Percentiles rank a stretch among this genome's conserved stretches.
These are phyloP conservation scores for Debaryomyces tyrocola DNA, from an alignment of 805 yeast genomes.

Conservation along the genomic window DNA sequence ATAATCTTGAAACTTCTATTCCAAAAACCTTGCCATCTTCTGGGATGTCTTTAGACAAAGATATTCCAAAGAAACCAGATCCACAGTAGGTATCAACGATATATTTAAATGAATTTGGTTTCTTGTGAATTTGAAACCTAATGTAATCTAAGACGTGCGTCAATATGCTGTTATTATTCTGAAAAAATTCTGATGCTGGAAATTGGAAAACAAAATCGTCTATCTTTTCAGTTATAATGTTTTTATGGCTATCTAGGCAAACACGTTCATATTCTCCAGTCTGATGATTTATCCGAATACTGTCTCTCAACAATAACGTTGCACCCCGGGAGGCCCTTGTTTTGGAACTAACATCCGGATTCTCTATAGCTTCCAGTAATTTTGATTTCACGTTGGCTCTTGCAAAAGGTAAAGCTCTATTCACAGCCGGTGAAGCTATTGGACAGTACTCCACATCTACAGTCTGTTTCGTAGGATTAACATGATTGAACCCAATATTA, in stretches of 20 bases:
- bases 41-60: conserved; percentile 26
- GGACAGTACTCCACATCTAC: conserved; percentile 39
- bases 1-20: conserved; percentile 34
- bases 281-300: conserved; percentile 24
- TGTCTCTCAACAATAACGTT: conserved; percentile 32
- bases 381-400: conserved; percentile 11
- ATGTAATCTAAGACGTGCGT: conserved; percentile 35
- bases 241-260: conserved; percentile 24
- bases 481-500: conserved; percentile 33
- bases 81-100: conserved; percentile 48
- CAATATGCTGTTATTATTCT: conserved; percentile 36
- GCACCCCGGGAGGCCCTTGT: conserved; percentile 1
- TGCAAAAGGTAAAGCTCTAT: conserved; percentile 18
- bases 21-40: conserved; percentile 38
- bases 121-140: conserved; percentile 15
- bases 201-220: conserved; percentile 38
- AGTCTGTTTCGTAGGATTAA: conserved; percentile 17
- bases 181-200: conserved; percentile 41
- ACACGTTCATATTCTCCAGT: conserved; percentile 28
- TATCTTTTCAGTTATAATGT: conserved; percentile 35
- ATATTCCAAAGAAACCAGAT: conserved; percentile 45
- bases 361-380: not conserved
- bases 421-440: conserved; percentile 34
- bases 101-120: conserved; percentile 15
- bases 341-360: not conserved